A percentile compares a stretch with the other conserved stretches of the same genome.
Conservation (phyloP, 441 rosid species). For the Gossypium schwendimanii region DNA sequence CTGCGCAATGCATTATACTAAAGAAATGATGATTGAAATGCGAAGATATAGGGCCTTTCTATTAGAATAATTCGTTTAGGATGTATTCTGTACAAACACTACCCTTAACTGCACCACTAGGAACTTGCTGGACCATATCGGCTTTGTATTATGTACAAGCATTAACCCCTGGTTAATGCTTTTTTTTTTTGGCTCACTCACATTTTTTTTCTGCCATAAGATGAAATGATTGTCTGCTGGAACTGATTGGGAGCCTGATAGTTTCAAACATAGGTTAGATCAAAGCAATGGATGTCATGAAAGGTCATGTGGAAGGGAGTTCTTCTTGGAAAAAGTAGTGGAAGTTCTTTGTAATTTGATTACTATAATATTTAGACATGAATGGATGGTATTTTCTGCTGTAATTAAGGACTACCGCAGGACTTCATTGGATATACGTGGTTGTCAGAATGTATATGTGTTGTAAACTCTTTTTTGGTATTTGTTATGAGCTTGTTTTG, state of each 20-base stretch:
- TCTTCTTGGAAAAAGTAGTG: neutral
- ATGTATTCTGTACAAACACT: neutral
- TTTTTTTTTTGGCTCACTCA: neutral
- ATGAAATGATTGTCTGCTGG: neutral
- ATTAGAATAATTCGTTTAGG: neutral
- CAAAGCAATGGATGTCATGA: neutral
- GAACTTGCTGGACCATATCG: neutral
- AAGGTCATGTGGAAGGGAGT: neutral
- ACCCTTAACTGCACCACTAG: neutral
- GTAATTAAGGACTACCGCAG: neutral
- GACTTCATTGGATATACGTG: conserved; percentile 1
- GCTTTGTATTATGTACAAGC: neutral
- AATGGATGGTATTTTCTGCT: neutral
- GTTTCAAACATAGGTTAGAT: neutral
- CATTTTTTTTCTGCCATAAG: neutral
- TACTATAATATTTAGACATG: neutral
- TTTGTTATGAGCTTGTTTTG: neutral
- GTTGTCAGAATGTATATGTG: neutral
- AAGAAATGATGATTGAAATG: neutral
- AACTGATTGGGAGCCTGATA: neutral
- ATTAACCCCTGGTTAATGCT: neutral
- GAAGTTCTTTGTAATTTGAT: neutral
- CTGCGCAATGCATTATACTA: neutral
- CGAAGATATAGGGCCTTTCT: neutral
- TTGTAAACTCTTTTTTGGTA: neutral